Conservation (phyloP, 352 stramenopile genomes). For the Plasmopara muralis region DNA sequence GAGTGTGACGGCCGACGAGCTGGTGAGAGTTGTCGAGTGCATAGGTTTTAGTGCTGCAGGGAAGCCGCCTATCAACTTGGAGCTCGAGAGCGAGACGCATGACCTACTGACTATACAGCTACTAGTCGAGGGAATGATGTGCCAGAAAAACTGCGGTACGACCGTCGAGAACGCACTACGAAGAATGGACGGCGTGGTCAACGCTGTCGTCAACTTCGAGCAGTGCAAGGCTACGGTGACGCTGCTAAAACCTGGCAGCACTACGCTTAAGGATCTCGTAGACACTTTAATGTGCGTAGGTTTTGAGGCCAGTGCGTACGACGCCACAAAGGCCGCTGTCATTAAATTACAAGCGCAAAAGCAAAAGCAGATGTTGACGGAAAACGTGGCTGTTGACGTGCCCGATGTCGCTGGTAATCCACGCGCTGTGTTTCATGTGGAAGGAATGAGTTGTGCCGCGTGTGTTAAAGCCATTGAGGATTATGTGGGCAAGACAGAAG, state of each 20-base stretch:
- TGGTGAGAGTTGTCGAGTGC: slow-evolving; percentile 68
- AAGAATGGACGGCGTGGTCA: slow-evolving; percentile 61
- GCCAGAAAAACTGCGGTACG: slow-evolving; percentile 93
- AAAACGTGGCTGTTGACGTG: slow-evolving; percentile 31
- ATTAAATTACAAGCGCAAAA: slow-evolving; percentile 45
- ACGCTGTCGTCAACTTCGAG: slow-evolving; percentile 66
- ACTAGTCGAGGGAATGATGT: slow-evolving; percentile 92
- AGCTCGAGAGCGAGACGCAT: background rate
- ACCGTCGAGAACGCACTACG: slow-evolving; percentile 84
- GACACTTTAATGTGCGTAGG: slow-evolving; percentile 75
- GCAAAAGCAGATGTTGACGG: slow-evolving; percentile 6
- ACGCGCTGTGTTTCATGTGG: slow-evolving; percentile 72
- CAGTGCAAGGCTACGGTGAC: slow-evolving; percentile 57
- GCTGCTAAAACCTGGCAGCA: slow-evolving; percentile 34
- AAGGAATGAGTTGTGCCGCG: slow-evolving; percentile 83
- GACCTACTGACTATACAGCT: slow-evolving; percentile 28
- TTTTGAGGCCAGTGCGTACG: slow-evolving; percentile 52
- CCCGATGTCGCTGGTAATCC: slow-evolving; percentile 35
- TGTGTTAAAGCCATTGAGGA: slow-evolving; percentile 87
- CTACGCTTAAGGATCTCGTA: slow-evolving; percentile 54
- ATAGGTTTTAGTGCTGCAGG: slow-evolving; percentile 69
- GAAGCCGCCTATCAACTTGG: slow-evolving; percentile 9
- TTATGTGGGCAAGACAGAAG: slow-evolving; percentile 46
- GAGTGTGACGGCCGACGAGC: slow-evolving; percentile 29
- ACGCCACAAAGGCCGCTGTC: slow-evolving; percentile 43